These are phyloP conservation scores for Lactifluus pinguis DNA, from an alignment of 768 basidiomycete species.

Conservation along the genomic window DNA sequence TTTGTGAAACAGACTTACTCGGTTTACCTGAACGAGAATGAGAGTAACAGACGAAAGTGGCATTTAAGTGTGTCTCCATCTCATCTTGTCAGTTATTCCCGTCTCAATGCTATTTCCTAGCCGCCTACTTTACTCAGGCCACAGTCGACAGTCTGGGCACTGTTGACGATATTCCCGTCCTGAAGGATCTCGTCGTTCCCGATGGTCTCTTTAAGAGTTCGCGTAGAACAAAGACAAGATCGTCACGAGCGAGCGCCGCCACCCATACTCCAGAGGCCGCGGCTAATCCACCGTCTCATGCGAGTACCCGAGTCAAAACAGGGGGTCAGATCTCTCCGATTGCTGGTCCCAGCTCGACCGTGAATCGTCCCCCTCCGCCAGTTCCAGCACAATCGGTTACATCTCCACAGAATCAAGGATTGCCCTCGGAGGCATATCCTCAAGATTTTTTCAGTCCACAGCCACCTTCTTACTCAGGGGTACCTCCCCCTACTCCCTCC, in stretches of 20 bases:
- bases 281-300: not conserved
- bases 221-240: slow-evolving; percentile 48
- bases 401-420: slow-evolving; percentile 1
- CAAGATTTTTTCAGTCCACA: slow-evolving; percentile 5
- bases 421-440: not conserved
- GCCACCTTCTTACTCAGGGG: not conserved
- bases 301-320: not conserved
- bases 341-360: slow-evolving; percentile 8
- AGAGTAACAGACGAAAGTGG: slow-evolving; percentile 31
- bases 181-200: slow-evolving; percentile 59
- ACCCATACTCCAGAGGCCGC: slow-evolving; percentile 33
- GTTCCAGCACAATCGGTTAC: not conserved
- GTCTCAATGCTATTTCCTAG: slow-evolving; percentile 29
- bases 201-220: slow-evolving; percentile 76
- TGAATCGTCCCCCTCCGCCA: not conserved
- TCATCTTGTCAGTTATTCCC: not conserved
- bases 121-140: slow-evolving; percentile 79
- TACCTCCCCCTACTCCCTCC: not conserved
- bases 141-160: slow-evolving; percentile 62
- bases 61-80: slow-evolving; percentile 37
- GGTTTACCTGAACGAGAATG: slow-evolving; percentile 25
- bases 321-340: not conserved
- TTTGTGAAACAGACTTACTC: slow-evolving; percentile 50
- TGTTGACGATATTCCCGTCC: slow-evolving; percentile 57
- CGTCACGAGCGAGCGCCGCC: slow-evolving; percentile 37